Evolutionary conservation across 208 protist genomes (phyloP).

Genomic region (Acanthamoeba divionensis): DNA sequence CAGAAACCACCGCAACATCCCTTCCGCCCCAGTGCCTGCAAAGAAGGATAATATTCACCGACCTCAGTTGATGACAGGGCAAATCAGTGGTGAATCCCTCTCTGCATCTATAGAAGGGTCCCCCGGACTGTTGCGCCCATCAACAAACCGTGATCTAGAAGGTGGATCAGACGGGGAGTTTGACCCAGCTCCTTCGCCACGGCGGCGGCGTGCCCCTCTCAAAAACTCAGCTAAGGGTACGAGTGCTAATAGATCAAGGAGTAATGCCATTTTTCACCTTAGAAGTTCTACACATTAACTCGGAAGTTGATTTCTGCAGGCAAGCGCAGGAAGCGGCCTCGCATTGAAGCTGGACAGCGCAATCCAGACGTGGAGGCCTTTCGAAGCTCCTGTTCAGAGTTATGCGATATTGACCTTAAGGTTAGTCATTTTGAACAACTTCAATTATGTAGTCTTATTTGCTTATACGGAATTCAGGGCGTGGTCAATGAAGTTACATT

Average conservation of each 20-base stretch:
- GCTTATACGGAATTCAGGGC: not conserved
- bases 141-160: not conserved
- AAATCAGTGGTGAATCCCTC: not conserved
- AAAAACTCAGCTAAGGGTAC: not conserved
- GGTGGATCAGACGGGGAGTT: constrained; percentile 25
- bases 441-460: not conserved
- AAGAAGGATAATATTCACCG: not conserved
- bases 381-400: not conserved
- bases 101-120: not conserved
- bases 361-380: not conserved
- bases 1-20: not conserved
- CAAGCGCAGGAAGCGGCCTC: constrained; percentile 7
- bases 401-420: constrained; percentile 41
- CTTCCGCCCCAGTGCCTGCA: not conserved
- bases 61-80: not conserved
- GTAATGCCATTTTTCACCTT: no score
- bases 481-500: constrained; percentile 18
- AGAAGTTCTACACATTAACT: no score
- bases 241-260: not conserved
- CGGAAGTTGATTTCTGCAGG: no score
- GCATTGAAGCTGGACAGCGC: no score
- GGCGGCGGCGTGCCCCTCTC: not conserved
- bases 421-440: not conserved
- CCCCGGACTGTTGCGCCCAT: not conserved
- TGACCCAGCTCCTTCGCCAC: constrained; percentile 2